Base-by-base conservation (phyloP, 225 moss, liverwort and hornwort genomes). In the Bryoerythrophyllum caledonicum region DNA sequence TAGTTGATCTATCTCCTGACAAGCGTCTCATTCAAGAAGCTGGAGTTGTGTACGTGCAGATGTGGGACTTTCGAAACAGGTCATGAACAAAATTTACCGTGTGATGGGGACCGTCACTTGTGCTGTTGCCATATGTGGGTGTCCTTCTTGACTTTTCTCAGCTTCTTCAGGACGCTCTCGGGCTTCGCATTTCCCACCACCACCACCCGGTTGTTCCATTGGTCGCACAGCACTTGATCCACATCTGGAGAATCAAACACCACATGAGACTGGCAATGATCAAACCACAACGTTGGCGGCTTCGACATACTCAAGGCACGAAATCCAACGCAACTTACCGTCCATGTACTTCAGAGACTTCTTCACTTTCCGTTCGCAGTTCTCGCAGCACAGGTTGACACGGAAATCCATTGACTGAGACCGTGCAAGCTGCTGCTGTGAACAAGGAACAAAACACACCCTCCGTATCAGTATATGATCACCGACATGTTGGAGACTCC, bases 351-450 rank as follows among this genome's bases (percentile, higher is more conserved):
- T 21, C 1, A 87, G 79, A 37, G 83, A 68, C 17, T 68, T 71
- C 79, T 57, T 79, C 67, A 87, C 84, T 74, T 79, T 87, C 52
- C 76, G 69, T 5, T 87, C 87, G 53, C 87, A 87, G 26, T 87
- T 84, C 6, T 87, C 84, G 48, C 87, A 87, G 53, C 87, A 87
- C 2, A 87, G 69, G 16, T 81, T 84, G 0, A 87, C 87, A 21
- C 76, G 81, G 27, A 84, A 81, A 34, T 84, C 81, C 78, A 87
- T 70, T 6, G 86, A 80, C 34, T 83, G 86, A 11, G 83, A 71
- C 28, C 83, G 83, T 35, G 80, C 86, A 37, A 67, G 60, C 65
- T 81, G 80, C 32, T n/a, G n/a, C 71, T 71, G 67, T 7, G 30
- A 52, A 17, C 10, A 63, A 3, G 74, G 16, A 24, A 72, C 24